A percentile compares a stretch with the other conserved stretches of the same genome.
Conservation (phyloP, 139 green algal species). For the Chlorella sorokiniana region DNA sequence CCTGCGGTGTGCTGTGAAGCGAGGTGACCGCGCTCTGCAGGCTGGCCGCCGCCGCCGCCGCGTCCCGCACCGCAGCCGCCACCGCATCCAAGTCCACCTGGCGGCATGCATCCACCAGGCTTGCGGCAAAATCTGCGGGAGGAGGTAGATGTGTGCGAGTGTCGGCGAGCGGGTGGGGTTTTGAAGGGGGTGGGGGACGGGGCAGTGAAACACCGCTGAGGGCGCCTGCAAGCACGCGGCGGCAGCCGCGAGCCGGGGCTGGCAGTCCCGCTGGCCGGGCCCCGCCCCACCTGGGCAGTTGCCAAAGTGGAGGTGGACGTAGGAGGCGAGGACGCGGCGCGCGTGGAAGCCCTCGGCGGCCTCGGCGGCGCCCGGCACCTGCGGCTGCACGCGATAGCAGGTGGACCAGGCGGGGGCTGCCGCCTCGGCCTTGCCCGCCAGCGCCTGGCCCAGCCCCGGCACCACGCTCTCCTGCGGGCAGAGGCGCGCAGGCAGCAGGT, state of each 20-base stretch:
- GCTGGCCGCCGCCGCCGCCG: slow-evolving; percentile 24
- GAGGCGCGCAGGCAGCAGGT: not conserved
- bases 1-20: slow-evolving; percentile 16
- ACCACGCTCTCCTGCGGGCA: slow-evolving; percentile 52
- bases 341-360: slow-evolving; percentile 74
- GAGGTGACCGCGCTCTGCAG: slow-evolving; percentile 10
- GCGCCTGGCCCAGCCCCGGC: slow-evolving; percentile 22
- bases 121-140: slow-evolving; percentile 38
- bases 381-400: slow-evolving; percentile 40
- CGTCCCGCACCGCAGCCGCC: slow-evolving; percentile 18
- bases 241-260: not conserved
- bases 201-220: too few species aligned
- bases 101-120: slow-evolving; percentile 64
- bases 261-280: not conserved
- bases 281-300: slow-evolving; percentile 46
- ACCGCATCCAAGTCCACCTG: slow-evolving; percentile 58
- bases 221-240: too few species aligned
- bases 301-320: slow-evolving; percentile 89
- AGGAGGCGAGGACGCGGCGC: slow-evolving; percentile 77
- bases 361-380: slow-evolving; percentile 25
- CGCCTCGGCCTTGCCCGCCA: not conserved
- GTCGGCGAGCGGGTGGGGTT: too few species aligned
- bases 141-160: not conserved
- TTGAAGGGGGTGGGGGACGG: too few species aligned
- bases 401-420: slow-evolving; percentile 30